Evolutionary conservation across 2,329 filamentous ascomycete genomes (phyloP), one percentile per base, ranked within the genome.

Genomic region (Hymenoscyphus fraxineus): DNA sequence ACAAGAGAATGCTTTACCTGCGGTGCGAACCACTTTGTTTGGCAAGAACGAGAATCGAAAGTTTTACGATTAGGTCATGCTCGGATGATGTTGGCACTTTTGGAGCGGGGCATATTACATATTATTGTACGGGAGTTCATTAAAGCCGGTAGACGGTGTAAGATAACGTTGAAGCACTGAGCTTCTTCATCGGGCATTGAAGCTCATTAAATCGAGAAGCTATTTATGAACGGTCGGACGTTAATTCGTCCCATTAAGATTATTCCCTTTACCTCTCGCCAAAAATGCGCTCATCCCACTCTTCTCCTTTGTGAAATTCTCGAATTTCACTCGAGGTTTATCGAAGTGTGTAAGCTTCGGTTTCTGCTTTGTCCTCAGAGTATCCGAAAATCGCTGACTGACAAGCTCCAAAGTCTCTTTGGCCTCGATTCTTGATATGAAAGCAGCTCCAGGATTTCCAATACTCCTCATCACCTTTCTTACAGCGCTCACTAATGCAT

Each of bases 41-140:
- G 95, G 95, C 66, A 89, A 92, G 81, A 99, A 99, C 82, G 84
- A 88, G 73, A 97, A 98, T 85, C 89, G 95, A 78, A 96, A 90
- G 81, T 99, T 98, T 86, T 91, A 87, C 76, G 93, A 98, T 77
- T 99, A 88, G 81, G 54, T 40, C 60, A 47, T 22, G 64, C 57
- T 27, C 35, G 59, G 13, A 39, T 64, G 57, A 51, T 35, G 27
- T 44, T 63, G 59, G 61, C 35, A 56, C 51, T 39, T 32, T 56
- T 61, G 58, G 51, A 59, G 64, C 38, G 62, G 56, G 27, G 60
- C 54, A 63, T 58, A 63, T 58, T 69, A 67, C 64, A 68, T 61
- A 66, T 68, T 57, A 32, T 51, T 61, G 19, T 67, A 64, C 55
- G 56, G 56, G 68, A 61, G 57, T 63, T 65, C 58, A 44, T 65